phyloP scores from a whole-genome alignment of 257 asterid genomes.

The Thymus quinquecostatus region DNA sequence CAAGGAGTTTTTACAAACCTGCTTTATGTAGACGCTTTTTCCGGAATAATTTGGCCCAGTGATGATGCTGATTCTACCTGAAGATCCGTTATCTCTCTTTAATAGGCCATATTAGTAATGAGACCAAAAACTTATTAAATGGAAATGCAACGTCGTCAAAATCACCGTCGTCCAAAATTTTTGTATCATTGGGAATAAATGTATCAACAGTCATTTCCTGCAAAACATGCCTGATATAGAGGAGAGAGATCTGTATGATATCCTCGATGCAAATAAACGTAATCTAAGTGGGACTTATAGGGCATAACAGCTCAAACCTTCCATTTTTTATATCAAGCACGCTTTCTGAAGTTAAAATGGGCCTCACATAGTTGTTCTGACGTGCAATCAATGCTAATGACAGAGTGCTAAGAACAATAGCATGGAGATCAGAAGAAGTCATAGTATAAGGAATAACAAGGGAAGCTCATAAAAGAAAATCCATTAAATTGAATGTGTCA shows the following conservation, averaged over 20 bases:
- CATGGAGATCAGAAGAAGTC: conserved; percentile 36
- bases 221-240: conserved; percentile 78
- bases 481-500: conserved; percentile 25
- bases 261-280: conserved; percentile 19
- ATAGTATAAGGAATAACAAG: conserved; percentile 25
- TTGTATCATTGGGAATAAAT: conserved; percentile 93
- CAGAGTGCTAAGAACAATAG: conserved; percentile 53
- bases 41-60: conserved; percentile 99
- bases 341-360: conserved; percentile 81
- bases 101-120: conserved; percentile 27
- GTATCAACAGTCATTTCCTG: conserved; percentile 97
- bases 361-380: conserved; percentile 94
- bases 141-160: conserved; percentile 22
- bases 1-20: conserved; percentile 49
- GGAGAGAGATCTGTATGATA: conserved; percentile 22
- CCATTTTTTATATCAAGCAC: conserved; percentile 83
- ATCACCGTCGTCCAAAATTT: conserved; percentile 75
- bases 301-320: conserved; percentile 62
- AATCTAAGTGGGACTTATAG: conserved; percentile 26
- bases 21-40: conserved; percentile 91
- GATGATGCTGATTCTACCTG: conserved; percentile 85
- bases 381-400: conserved; percentile 92
- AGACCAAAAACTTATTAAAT: conserved; percentile 27
- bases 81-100: conserved; percentile 33
- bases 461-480: conserved; percentile 24